Base-by-base conservation (phyloP, 176 grass and related monocot species). In the Rhynchospora pubera region DNA sequence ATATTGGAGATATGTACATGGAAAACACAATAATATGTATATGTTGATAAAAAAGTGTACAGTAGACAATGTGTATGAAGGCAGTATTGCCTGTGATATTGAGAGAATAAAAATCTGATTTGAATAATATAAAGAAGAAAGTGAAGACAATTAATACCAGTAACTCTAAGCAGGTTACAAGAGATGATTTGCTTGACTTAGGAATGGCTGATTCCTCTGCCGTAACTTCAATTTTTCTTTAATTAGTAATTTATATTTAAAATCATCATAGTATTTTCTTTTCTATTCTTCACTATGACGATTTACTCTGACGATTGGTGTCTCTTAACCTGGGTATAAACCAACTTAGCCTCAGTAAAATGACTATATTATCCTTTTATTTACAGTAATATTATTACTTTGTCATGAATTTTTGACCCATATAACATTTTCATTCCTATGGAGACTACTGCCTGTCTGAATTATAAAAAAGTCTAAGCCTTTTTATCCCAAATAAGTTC, bases 51-150 rank as follows among this genome's bases (percentile, higher is more conserved):
- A 28, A n/a, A 28, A 28, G 26, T 28, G 26, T 28, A 28, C 26
- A 28, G 26, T 28, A 28, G 26, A 28, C 26, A 28, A 28, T 1
- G 26, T 28, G 1, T 28, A 28, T 92, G 62, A 97, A 92, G 66
- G 91, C 90, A 0, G 90, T 86, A 82, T 88, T 94, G 76, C 90
- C 94, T 58, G 88, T 85, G 10, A 97, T 94, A 76, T 66, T 97
- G 83, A 89, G 94, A 82, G 91, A 97, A 63, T 94, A 97, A 64
- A 97, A 97, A 79, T 94, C 94, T 28, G 92, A 97, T 80, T 87
- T 97, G 50, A 94, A 83, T 81, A 91, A 91, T 75, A 62, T 92
- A 74, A 97, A 97, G 85, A 89, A 84, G 16, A 92, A 97, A 74
- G 50, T 88, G 14, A 97, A 97, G 80, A 97, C 83, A 86, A 91